Conservation (phyloP, 805 yeast species). For the Scheffersomyces lignosus region DNA sequence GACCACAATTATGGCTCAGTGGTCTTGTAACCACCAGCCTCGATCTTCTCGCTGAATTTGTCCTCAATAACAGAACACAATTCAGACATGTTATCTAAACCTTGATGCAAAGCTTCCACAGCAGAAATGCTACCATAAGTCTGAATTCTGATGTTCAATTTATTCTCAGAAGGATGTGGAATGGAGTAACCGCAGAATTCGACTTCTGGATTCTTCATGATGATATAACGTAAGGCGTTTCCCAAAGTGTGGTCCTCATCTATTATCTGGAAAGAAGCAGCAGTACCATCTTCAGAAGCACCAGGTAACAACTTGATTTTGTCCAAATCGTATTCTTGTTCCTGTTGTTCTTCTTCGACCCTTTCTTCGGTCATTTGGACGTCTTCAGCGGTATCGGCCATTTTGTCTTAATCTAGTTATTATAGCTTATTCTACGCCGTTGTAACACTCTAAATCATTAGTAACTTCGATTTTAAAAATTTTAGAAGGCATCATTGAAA, state of each 20-base stretch:
- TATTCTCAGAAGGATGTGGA: constrained; percentile 95
- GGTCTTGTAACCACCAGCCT: constrained; percentile 51
- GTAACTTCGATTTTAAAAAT: too few species aligned
- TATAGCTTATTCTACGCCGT: too few species aligned
- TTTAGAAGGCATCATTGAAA: too few species aligned
- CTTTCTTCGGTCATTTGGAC: constrained; percentile 18
- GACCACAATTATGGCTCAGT: constrained; percentile 56
- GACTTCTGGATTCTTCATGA: constrained; percentile 97
- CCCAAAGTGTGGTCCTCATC: constrained; percentile 98
- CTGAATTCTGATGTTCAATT: constrained; percentile 87
- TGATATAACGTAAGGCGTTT: constrained; percentile 87
- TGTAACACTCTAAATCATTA: too few species aligned
- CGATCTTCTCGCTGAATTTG: constrained; percentile 67
- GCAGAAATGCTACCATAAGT: constrained; percentile 87
- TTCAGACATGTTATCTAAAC: constrained; percentile 79
- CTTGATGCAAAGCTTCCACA: constrained; percentile 88
- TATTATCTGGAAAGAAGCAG: constrained; percentile 88
- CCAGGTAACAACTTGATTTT: constrained; percentile 78
- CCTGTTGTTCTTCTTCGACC: constrained; percentile 27
- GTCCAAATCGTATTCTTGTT: constrained; percentile 51
- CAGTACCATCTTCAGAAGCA: constrained; percentile 87
- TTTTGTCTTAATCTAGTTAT: constrained; percentile 2
- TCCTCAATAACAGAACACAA: constrained; percentile 83
- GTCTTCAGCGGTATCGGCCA: constrained; percentile 24
- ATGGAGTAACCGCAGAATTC: constrained; percentile 98